Percentiles rank a stretch among this genome's conserved stretches.
These are phyloP conservation scores for Citrus reticulata DNA, from an alignment of 345 rosid genomes.

Conservation along the genomic window DNA sequence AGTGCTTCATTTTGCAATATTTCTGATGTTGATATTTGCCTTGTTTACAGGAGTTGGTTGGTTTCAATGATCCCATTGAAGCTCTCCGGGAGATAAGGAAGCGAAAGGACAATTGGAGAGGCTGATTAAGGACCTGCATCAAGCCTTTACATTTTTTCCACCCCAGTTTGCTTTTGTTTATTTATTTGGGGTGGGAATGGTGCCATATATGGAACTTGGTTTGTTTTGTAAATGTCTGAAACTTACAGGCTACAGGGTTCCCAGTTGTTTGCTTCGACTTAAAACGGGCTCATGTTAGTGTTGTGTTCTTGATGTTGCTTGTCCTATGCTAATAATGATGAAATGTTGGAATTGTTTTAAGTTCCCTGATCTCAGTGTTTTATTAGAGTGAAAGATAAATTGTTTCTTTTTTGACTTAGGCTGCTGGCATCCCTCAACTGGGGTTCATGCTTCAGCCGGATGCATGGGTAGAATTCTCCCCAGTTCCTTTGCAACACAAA, in stretches of 20 bases:
- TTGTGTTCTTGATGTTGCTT: neutral
- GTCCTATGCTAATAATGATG: neutral
- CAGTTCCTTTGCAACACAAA: too few species aligned
- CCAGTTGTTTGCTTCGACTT: neutral
- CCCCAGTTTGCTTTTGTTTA: neutral
- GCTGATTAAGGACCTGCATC: slow-evolving; percentile 25
- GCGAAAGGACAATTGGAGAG: slow-evolving; percentile 76
- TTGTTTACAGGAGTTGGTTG: slow-evolving; percentile 47
- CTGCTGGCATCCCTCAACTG: neutral
- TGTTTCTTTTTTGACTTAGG: neutral
- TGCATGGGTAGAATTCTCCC: too few species aligned
- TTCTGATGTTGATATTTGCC: slow-evolving; percentile 2
- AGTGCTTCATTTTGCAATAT: neutral
- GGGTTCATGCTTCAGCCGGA: too few species aligned
- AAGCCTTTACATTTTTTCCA: neutral
- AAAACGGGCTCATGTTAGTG: neutral
- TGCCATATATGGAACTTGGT: neutral
- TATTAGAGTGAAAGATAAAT: neutral
- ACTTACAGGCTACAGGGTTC: neutral
- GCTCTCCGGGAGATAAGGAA: slow-evolving; percentile 57
- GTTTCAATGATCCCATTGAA: slow-evolving; percentile 61
- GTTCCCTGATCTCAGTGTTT: neutral
- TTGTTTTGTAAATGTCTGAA: neutral
- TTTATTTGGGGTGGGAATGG: neutral
- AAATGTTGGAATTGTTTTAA: too few species aligned